A percentile compares a stretch with the other conserved stretches of the same genome.
phyloP scores from a whole-genome alignment of 2,329 filamentous ascomycete genomes.

The Xylariales sp. region DNA sequence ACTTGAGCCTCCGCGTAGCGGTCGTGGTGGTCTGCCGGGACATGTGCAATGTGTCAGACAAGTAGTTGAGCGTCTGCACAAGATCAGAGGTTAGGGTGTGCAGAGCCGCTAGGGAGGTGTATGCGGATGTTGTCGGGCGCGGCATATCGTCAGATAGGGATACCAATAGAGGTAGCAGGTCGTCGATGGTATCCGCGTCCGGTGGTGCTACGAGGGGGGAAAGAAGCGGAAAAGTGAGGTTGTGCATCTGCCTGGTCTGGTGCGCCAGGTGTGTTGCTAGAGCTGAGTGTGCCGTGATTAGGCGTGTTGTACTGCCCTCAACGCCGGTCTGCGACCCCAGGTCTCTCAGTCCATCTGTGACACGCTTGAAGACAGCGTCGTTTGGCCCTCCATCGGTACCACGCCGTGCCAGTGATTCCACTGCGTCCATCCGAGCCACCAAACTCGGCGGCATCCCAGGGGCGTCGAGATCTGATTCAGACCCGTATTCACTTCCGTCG shows the following conservation, averaged over 20 bases:
- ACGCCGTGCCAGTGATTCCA: constrained; percentile 65
- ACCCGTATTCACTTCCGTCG: constrained; percentile 71
- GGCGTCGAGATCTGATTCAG: constrained; percentile 65
- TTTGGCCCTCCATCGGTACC: constrained; percentile 60
- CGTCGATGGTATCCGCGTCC: constrained; percentile 61
- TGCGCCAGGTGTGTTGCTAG: constrained; percentile 70
- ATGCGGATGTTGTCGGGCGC: constrained; percentile 54
- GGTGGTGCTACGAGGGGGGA: constrained; percentile 63
- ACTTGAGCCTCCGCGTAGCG: constrained; percentile 74
- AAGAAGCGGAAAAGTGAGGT: constrained; percentile 65
- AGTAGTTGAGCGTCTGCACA: constrained; percentile 74
- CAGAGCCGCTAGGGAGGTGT: constrained; percentile 63
- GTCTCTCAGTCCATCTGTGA: constrained; percentile 66
- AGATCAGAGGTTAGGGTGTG: constrained; percentile 69
- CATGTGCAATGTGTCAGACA: constrained; percentile 93
- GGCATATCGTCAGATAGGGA: constrained; percentile 65
- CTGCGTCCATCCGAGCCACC: constrained; percentile 65
- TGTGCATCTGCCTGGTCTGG: constrained; percentile 72
- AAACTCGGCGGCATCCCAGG: constrained; percentile 64
- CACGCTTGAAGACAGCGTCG: constrained; percentile 64
- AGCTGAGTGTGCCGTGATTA: constrained; percentile 72
- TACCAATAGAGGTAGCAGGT: constrained; percentile 63
- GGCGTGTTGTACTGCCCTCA: constrained; percentile 66
- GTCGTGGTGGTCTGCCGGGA: constrained; percentile 81
- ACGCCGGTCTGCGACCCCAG: constrained; percentile 69